phyloP scores from a whole-genome alignment of 306 rosid genomes.

The Dicorynia guianensis region DNA sequence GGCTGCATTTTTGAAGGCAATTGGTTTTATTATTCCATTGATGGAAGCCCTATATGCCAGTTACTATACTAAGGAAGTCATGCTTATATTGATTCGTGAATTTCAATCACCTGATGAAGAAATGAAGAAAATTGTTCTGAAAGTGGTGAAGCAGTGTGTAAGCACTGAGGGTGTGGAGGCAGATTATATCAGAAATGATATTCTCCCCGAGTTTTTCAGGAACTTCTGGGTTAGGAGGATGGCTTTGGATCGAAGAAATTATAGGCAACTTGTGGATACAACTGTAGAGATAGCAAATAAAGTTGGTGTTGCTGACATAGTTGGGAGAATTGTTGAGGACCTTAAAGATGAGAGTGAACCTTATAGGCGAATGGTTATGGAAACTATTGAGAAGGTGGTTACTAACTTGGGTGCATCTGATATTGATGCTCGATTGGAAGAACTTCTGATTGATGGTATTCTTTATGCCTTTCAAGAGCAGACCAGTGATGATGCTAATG shows the following conservation, averaged over 20 bases:
- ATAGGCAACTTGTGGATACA: slow-evolving; percentile 91
- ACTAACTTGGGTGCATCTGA: slow-evolving; percentile 90
- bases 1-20: slow-evolving; percentile 95
- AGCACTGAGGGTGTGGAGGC: slow-evolving; percentile 97
- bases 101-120: slow-evolving; percentile 99
- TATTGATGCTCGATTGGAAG: slow-evolving; percentile 92
- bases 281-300: slow-evolving; percentile 97
- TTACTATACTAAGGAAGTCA: slow-evolving; percentile 92
- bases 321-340: slow-evolving; percentile 92
- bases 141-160: slow-evolving; percentile 97
- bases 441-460: slow-evolving; percentile 92
- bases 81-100: slow-evolving; percentile 89
- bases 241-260: slow-evolving; percentile 96
- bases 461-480: slow-evolving; percentile 99
- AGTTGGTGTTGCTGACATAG: slow-evolving; percentile 95
- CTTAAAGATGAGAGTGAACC: slow-evolving; percentile 99
- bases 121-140: slow-evolving; percentile 95
- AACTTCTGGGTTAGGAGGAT: slow-evolving; percentile 98
- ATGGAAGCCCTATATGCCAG: slow-evolving; percentile 97
- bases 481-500: slow-evolving; percentile 98
- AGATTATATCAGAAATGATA: slow-evolving; percentile 75
- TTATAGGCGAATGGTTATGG: slow-evolving; percentile 98
- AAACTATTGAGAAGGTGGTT: slow-evolving; percentile 95
- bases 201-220: slow-evolving; percentile 86
- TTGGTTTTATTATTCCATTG: slow-evolving; percentile 90